Base-by-base conservation (phyloP, 768 basidiomycete genomes). In the Pilatotrama ljubarskyi region DNA sequence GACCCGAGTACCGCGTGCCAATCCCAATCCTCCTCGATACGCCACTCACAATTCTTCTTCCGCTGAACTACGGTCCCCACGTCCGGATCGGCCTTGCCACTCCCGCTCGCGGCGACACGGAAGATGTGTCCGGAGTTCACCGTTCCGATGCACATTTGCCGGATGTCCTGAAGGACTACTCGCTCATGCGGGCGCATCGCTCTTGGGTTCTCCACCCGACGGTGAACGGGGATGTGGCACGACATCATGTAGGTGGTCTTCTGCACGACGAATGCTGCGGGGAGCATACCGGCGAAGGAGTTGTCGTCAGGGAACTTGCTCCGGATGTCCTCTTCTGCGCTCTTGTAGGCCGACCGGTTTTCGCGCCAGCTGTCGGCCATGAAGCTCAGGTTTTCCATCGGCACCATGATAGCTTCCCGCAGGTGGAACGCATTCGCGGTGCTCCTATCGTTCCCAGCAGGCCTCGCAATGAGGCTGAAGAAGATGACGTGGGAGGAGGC, bases 341-440 rank as follows among this genome's bases (percentile, higher is more conserved):
- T 24, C 20, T 51, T 37, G 26, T 25, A 53, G 17, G 18, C 13
- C 38, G 6, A 4, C 10, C 36, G 51, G 22, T 15, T 25, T 13
- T 53, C 26, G 38, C 17, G 25, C 38, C 40, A 53, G 40, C 17
- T 6, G 47, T 18, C 25, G 7, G 40, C 11, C 49, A 24, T 11
- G 13, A 9, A 25, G 26, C 11, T 35, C 50, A 11, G 24, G 22
- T 13, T 51, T 37, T n/a, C 20, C 24, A 3, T 22, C 24, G 37
- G 14, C 20, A 38, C 50, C 37, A 51, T 25, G 13, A 37, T 13
- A 8, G 35, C 22, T 18, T 51, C 37, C 37, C 29, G 4, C 41
- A 54, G 17, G n/a, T 18, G 25, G 52, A 54, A 54, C 11, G 52
- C 41, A 25, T 44, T 54, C 29, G 41, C 52, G 18, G 52, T 25